Evolutionary conservation across 176 grass and related monocot genomes (phyloP).

Genomic region (Carex myosuroides): DNA sequence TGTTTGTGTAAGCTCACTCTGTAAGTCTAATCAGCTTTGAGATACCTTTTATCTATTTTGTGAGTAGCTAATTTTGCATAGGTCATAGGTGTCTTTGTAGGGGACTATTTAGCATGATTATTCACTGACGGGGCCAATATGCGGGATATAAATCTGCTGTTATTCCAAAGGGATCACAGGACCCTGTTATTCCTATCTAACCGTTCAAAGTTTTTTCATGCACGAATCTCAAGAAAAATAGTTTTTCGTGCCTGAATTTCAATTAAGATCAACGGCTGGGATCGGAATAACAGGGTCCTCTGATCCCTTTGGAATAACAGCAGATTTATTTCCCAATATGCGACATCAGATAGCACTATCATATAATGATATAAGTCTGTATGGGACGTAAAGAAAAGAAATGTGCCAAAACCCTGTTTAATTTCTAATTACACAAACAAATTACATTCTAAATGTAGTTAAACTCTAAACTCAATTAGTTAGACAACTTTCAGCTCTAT

Average conservation of each 20-base stretch:
- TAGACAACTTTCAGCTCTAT: background rate
- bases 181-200: no score
- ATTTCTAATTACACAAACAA: background rate
- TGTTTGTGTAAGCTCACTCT: background rate
- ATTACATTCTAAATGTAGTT: slow-evolving; percentile 1
- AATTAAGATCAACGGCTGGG: no score
- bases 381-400: background rate
- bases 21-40: background rate
- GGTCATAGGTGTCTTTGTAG: background rate
- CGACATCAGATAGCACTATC: background rate
- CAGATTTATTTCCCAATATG: background rate
- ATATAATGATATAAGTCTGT: background rate
- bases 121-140: background rate
- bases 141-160: no score
- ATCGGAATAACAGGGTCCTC: no score
- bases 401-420: background rate
- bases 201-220: no score
- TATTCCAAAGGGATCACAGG: no score
- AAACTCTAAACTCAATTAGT: slow-evolving; percentile 2
- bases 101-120: background rate
- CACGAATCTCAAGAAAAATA: no score
- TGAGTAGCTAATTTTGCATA: background rate
- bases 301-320: no score
- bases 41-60: background rate
- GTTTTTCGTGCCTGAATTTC: no score